Base-by-base conservation (phyloP, 371 early-diverging fungal species). In the Mucor saturninus region DNA sequence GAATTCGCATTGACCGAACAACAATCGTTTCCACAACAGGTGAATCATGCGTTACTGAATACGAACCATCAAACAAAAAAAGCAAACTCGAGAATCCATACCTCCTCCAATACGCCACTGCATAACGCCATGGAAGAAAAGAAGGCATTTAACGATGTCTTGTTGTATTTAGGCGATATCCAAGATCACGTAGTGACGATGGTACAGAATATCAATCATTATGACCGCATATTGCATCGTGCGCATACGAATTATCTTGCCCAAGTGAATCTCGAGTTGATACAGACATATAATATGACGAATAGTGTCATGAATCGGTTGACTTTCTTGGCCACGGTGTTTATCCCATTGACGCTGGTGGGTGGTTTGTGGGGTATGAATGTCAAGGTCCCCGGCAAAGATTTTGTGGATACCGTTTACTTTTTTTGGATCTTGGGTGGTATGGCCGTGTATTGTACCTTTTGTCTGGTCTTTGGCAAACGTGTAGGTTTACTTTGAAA, bases 301-400 rank as follows among this genome's bases (percentile, higher is more conserved):
- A 92, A 92, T 64, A 86, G 78, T 52, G 93, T 93, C 0, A 91
- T 94, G 64, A 90, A 91, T 64, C 83, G 88, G 50, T 80, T 95
- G 74, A 93, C 95, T 13, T 90, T 91, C 32, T 51, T 94, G 43
- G 95, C 93, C 0, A 82, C 86, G 3, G 88, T 95, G 4, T 79
- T 95, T 54, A 81, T 95, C n/a, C 96, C 96, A 11, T 79, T 98
- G 65, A 95, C 96, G 38, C 69, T 98, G 14, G 82, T 95, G 14
- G 88, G 96, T 5, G 82, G 89, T 77, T 69, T 88, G 28, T 88
- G 83, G 79, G 89, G 89, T 38, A 88, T 88, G 77, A 80, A 78
- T 59, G 75, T 79, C 29, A 31, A 61, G 26, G 75, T 93, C 0
- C 94, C 94, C 9, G 92, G 94, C 0, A 81, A 86, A 63, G 83